Base-by-base conservation (phyloP, 2,329 filamentous ascomycete genomes). In the Sporothrix brasiliensis region DNA sequence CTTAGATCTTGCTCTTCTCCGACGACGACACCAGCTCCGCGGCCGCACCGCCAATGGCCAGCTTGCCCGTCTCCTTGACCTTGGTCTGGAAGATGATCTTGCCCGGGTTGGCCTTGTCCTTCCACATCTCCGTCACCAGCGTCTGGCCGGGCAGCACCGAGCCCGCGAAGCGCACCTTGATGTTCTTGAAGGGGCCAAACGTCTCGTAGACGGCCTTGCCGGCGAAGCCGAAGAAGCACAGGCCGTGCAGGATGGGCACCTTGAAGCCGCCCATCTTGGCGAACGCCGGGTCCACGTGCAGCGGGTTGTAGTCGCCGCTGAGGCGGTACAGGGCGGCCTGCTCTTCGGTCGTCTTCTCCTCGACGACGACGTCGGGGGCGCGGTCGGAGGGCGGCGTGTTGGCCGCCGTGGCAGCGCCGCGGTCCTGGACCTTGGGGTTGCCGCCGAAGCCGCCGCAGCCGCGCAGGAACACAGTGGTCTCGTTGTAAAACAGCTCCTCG, bases 231-330 rank as follows among this genome's bases (percentile, higher is more conserved):
- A 99, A 94, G 79, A 90, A 95, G 87, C 93, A 97, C 50, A 99
- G 88, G n/a, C 95, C 95, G 83, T 99, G 95, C 69, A 99, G 85
- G 79, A 99, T 99, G 14, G 95, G 95, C 39, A 85, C 88, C 82
- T 95, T 91, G 88, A 99, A 99, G 72, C 95, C 95, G 72, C 94
- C 95, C 76, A 97, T 90, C 84, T 95, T 95, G 82, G 92, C 92
- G 81, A 99, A 98, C 66, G 89, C 87, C 1, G 95, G 95, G 80
- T 99, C 95, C 73, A 99, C 91, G 83, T 99, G 95, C 1, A 99
- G 89, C 16, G 95, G 95, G 84, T 99, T 98, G 78, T 94, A 91
- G 81, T 99, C 95, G 66, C 95, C 95, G 76, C 92, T 95, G 69
- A 99, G 85, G 52, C 95, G 89, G 86, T 99, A 99, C 70, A 99